phyloP scores from a whole-genome alignment of 2,329 filamentous ascomycete species.

The Trematosphaeria pertusa region DNA sequence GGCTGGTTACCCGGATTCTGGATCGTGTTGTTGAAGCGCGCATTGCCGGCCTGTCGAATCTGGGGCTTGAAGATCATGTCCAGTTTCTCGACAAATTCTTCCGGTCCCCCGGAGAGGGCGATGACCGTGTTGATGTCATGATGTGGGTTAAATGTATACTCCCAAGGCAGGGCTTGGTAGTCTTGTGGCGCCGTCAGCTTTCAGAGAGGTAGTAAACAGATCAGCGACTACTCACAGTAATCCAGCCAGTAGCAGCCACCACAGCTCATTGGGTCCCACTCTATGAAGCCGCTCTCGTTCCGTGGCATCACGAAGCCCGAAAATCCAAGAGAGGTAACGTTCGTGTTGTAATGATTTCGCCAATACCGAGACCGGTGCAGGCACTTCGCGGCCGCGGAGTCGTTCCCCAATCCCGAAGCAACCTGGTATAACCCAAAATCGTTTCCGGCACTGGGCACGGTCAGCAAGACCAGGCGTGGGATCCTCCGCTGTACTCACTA shows the following conservation, averaged over 20 bases:
- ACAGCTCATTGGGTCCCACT: conserved; percentile 62
- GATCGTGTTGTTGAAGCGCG: conserved; percentile 16
- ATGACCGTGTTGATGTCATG: conserved; percentile 49
- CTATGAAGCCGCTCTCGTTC: conserved; percentile 69
- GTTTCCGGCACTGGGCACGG: conserved; percentile 41
- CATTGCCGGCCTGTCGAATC: no score
- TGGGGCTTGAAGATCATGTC: conserved; percentile 51
- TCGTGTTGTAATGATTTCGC: conserved; percentile 65
- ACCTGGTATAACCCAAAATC: conserved; percentile 66
- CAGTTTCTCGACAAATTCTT: conserved; percentile 44
- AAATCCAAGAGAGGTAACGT: conserved; percentile 55
- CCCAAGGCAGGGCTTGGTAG: conserved; percentile 73
- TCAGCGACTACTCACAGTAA: no score
- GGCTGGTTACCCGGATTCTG: conserved; percentile 59
- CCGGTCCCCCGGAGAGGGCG: conserved; percentile 42
- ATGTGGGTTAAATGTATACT: conserved; percentile 67
- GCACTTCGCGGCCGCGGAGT: conserved; percentile 62
- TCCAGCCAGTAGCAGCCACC: conserved; percentile 24
- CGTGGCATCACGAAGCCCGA: conserved; percentile 72
- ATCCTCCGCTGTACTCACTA: no score
- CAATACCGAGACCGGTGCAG: conserved; percentile 66
- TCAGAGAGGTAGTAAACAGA: no score
- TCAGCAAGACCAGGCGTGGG: no score
- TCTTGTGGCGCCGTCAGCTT: no score
- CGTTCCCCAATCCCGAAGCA: conserved; percentile 60